phyloP scores from a whole-genome alignment of 805 yeast genomes.

The Monosporozyma unispora region DNA sequence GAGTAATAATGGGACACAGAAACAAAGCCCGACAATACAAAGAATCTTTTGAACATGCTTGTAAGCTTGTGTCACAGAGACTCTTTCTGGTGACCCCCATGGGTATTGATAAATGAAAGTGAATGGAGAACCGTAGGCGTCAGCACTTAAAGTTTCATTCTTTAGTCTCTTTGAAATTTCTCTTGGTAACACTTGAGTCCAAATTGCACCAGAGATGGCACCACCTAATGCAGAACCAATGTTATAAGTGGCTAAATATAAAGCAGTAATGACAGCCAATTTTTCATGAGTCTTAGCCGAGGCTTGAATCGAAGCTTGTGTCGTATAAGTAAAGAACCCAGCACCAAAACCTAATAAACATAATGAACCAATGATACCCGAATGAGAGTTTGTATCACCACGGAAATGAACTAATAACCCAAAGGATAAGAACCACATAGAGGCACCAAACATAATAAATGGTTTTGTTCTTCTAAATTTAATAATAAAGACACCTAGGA shows the following conservation, averaged over 20 bases:
- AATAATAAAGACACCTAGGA: conserved; percentile 46
- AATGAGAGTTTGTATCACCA: conserved; percentile 40
- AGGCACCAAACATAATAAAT: conserved; percentile 50
- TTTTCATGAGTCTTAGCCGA: conserved; percentile 46
- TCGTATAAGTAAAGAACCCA: conserved; percentile 59
- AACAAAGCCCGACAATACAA: conserved; percentile 44
- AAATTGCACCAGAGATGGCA: conserved; percentile 59
- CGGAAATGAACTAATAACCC: conserved; percentile 50
- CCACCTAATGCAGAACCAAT: conserved; percentile 59
- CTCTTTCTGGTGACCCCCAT: conserved; percentile 59
- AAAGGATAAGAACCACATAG: conserved; percentile 50
- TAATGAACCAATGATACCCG: conserved; percentile 61
- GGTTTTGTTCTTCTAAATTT: conserved; percentile 45
- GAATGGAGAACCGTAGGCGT: conserved; percentile 49
- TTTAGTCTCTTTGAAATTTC: conserved; percentile 31
- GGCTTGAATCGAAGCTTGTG: conserved; percentile 57
- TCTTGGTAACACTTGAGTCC: conserved; percentile 53
- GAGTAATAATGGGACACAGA: conserved; percentile 44
- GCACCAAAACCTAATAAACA: conserved; percentile 65
- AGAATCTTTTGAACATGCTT: conserved; percentile 49
- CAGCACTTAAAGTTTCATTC: conserved; percentile 33
- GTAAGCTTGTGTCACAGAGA: conserved; percentile 49
- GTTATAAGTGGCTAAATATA: conserved; percentile 45
- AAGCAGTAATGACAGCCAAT: conserved; percentile 54
- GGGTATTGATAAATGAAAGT: conserved; percentile 38